Evolutionary conservation across 2,329 filamentous ascomycete genomes (phyloP).

Genomic region (Cytospora chrysosperma): DNA sequence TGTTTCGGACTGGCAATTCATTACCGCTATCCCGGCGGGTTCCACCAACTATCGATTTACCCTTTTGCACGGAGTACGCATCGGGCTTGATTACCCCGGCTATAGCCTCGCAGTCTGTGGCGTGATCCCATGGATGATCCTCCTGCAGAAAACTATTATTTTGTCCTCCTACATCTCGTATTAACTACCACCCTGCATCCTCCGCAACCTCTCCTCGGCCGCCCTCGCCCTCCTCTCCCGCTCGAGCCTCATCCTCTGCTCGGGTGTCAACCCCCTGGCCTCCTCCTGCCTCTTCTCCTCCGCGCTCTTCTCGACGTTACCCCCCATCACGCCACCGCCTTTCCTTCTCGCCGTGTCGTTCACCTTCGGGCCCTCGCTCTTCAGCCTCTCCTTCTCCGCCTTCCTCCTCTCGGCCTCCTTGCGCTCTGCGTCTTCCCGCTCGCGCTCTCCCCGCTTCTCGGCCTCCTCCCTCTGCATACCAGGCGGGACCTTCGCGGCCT

Average conservation of each 20-base stretch:
- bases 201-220: conserved; percentile 81
- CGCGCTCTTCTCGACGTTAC: conserved; percentile 66
- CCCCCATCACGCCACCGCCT: conserved; percentile 53
- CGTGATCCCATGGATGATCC: too few relatives aligned
- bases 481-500: conserved; percentile 68
- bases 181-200: conserved; percentile 52
- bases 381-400: conserved; percentile 71
- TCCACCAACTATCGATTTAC: too few relatives aligned
- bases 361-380: conserved; percentile 62
- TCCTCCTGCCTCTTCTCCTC: conserved; percentile 84
- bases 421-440: conserved; percentile 66
- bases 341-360: conserved; percentile 42
- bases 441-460: conserved; percentile 65
- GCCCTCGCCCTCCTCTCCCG: conserved; percentile 87
- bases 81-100: too few relatives aligned
- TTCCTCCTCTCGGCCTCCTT: conserved; percentile 70
- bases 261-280: conserved; percentile 77
- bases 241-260: conserved; percentile 82
- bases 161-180: not conserved
- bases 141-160: not conserved
- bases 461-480: conserved; percentile 70
- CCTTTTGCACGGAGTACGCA: too few relatives aligned
- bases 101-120: too few relatives aligned
- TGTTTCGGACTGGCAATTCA: too few relatives aligned
- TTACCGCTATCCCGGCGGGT: too few relatives aligned